Evolutionary conservation across 257 asterid species (phyloP).

Genomic region (Parsonsia alboflavescens): DNA sequence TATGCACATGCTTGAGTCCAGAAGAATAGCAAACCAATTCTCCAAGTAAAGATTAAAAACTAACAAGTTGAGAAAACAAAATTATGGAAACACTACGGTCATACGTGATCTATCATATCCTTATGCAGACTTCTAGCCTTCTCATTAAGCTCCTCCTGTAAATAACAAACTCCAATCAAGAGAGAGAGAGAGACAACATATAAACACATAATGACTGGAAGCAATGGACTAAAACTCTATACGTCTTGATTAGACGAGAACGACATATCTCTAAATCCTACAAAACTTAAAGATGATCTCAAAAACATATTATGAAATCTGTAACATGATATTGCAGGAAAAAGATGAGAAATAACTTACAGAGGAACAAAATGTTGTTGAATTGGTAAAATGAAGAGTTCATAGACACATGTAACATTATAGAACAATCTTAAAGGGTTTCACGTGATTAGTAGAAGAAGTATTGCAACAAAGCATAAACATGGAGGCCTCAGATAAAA

Average conservation of each 20-base stretch:
- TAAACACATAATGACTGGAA: neutral
- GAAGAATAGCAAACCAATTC: neutral
- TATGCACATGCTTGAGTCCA: neutral
- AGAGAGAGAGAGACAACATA: neutral
- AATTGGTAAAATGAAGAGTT: neutral
- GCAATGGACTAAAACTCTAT: too few species aligned
- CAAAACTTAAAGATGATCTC: neutral
- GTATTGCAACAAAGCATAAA: too few species aligned
- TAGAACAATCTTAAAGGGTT: too few species aligned
- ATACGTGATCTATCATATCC: neutral
- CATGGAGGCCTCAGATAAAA: too few species aligned
- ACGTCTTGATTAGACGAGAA: too few species aligned
- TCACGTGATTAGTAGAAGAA: too few species aligned
- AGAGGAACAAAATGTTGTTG: neutral
- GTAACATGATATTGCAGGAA: neutral
- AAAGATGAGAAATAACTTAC: neutral
- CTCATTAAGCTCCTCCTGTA: neutral
- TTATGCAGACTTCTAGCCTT: neutral
- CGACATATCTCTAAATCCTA: too few species aligned
- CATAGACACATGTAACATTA: too few species aligned
- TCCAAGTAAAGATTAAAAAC: neutral
- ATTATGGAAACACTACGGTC: neutral
- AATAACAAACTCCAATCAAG: neutral
- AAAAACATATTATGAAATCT: neutral
- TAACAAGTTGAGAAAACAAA: neutral